Evolutionary conservation across 2,329 filamentous ascomycete genomes (phyloP).

Genomic region (Curvularia sp.): DNA sequence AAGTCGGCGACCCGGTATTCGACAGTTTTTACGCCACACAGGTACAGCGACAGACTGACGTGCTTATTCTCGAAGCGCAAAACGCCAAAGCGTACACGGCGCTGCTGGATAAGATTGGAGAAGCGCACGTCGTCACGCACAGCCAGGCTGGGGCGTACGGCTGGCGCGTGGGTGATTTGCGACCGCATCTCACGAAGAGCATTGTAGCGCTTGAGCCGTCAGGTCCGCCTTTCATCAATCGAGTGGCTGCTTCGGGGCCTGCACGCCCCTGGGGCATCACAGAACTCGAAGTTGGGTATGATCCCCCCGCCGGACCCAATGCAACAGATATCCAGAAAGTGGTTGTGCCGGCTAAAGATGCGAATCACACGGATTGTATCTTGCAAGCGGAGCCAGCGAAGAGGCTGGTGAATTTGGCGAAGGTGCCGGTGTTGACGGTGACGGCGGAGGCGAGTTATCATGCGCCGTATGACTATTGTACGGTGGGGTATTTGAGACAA

Average conservation of each 20-base stretch:
- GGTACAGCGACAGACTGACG: slow-evolving; percentile 47
- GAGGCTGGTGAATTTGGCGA: slow-evolving; percentile 57
- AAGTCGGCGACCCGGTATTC: slow-evolving; percentile 57
- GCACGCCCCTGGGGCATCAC: slow-evolving; percentile 46
- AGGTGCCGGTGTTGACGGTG: slow-evolving; percentile 58
- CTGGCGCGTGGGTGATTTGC: slow-evolving; percentile 59
- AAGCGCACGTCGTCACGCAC: slow-evolving; percentile 58
- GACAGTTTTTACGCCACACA: slow-evolving; percentile 57
- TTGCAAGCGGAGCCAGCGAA: slow-evolving; percentile 52
- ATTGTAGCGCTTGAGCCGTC: slow-evolving; percentile 62
- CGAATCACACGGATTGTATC: slow-evolving; percentile 46
- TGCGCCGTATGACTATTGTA: slow-evolving; percentile 63
- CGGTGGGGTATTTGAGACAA: slow-evolving; percentile 60
- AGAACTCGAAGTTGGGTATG: slow-evolving; percentile 42
- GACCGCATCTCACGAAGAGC: slow-evolving; percentile 57
- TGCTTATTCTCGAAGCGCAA: slow-evolving; percentile 38
- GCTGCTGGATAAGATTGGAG: slow-evolving; percentile 55
- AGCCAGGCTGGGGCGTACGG: slow-evolving; percentile 57
- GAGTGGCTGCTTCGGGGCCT: slow-evolving; percentile 19
- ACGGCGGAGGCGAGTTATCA: slow-evolving; percentile 64
- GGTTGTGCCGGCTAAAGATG: slow-evolving; percentile 30
- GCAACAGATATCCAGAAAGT: slow-evolving; percentile 31
- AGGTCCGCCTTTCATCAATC: slow-evolving; percentile 56
- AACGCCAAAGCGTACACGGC: slow-evolving; percentile 51
- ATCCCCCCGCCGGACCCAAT: slow-evolving; percentile 38